phyloP scores from a whole-genome alignment of 2,329 filamentous ascomycete species.

The Massarina eburnea region DNA sequence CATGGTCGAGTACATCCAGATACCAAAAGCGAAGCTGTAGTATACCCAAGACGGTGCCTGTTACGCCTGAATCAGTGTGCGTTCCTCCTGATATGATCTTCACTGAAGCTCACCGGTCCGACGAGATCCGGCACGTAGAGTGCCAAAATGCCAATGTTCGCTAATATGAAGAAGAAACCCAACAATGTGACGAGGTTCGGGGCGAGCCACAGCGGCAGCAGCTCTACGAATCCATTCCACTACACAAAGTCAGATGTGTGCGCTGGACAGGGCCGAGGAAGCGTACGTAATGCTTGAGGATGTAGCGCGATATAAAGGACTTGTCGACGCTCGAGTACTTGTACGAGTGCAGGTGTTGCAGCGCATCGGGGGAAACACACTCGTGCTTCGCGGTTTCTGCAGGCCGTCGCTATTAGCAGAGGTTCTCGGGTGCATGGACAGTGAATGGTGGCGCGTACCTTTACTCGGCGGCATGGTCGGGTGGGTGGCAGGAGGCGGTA shows the following conservation, averaged over 20 bases:
- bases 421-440: neutral
- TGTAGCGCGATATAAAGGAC: slow-evolving; percentile 88
- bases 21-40: slow-evolving; percentile 89
- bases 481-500: slow-evolving; percentile 39
- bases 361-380: slow-evolving; percentile 81
- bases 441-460: slow-evolving; percentile 27
- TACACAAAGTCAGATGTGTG: slow-evolving; percentile 47
- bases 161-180: slow-evolving; percentile 91
- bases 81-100: neutral
- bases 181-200: slow-evolving; percentile 97
- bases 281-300: slow-evolving; percentile 90
- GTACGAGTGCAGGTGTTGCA: slow-evolving; percentile 90
- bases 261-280: slow-evolving; percentile 16
- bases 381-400: slow-evolving; percentile 66
- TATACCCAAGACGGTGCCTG: slow-evolving; percentile 90
- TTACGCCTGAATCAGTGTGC: slow-evolving; percentile 15
- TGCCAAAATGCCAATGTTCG: slow-evolving; percentile 74
- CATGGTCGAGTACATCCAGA: slow-evolving; percentile 99
- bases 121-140: slow-evolving; percentile 86
- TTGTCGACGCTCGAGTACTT: slow-evolving; percentile 98
- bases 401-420: neutral
- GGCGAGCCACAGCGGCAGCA: slow-evolving; percentile 92
- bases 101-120: slow-evolving; percentile 68
- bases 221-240: slow-evolving; percentile 96
- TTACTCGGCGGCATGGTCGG: slow-evolving; percentile 43